These are phyloP conservation scores for Phytophthora meadii DNA, from an alignment of 352 stramenopile genomes.

Conservation along the genomic window DNA sequence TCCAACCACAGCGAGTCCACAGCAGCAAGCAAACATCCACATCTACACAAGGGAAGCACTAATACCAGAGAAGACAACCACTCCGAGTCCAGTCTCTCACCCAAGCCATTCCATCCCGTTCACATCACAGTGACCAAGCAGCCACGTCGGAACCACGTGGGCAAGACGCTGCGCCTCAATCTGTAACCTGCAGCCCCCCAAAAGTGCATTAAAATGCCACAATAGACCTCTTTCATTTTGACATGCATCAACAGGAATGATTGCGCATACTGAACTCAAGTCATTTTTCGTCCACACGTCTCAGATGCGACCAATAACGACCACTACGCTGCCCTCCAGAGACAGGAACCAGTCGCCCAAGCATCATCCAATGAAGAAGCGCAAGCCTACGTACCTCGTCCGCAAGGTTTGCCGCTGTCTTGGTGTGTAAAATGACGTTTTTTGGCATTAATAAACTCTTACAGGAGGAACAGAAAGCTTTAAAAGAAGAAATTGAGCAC, in stretches of 20 bases:
- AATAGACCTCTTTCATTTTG: conserved; percentile 7
- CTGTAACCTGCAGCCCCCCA: conserved; percentile 29
- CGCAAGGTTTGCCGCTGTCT: conserved; percentile 16
- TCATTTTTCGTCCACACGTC: background rate
- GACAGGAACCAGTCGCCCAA: background rate
- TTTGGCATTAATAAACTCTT: background rate
- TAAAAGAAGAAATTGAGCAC: conserved; percentile 13
- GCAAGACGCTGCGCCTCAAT: conserved; percentile 64
- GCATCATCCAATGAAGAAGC: conserved; percentile 19
- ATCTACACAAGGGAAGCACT: conserved; percentile 37
- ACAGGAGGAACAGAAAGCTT: conserved; percentile 16
- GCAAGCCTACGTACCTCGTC: conserved; percentile 36
- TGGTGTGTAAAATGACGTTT: too few species aligned
- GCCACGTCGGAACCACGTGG: conserved; percentile 62
- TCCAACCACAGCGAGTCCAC: conserved; percentile 79
- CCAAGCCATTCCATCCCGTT: conserved; percentile 60
- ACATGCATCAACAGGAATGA: background rate
- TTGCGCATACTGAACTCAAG: conserved; percentile 2
- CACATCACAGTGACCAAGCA: conserved; percentile 80
- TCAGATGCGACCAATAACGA: background rate
- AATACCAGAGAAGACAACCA: conserved; percentile 3
- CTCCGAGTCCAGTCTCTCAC: conserved; percentile 1
- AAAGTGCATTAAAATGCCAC: conserved; percentile 1
- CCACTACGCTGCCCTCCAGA: background rate
- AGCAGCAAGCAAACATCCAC: conserved; percentile 35